Evolutionary conservation across 352 stramenopile species (phyloP).

Genomic region (Peronospora destructor): DNA sequence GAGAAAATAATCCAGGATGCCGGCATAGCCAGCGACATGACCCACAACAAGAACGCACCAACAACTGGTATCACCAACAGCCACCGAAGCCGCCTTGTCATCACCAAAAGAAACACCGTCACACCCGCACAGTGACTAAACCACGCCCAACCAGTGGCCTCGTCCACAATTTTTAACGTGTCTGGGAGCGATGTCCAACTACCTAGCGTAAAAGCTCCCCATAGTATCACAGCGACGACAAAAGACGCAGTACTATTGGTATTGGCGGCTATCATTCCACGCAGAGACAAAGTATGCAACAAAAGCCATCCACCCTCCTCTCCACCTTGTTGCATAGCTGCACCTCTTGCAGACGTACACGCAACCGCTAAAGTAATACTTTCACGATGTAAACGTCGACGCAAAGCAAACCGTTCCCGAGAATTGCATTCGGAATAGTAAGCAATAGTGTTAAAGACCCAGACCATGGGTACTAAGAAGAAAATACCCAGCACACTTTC

Average conservation of each 20-base stretch:
- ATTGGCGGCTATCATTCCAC: slow-evolving; percentile 25
- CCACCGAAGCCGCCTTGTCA: slow-evolving; percentile 63
- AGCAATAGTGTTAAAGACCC: slow-evolving; percentile 80
- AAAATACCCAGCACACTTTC: slow-evolving; percentile 59
- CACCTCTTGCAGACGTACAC: slow-evolving; percentile 36
- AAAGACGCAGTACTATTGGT: slow-evolving; percentile 55
- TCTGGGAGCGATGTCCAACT: slow-evolving; percentile 75
- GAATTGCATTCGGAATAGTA: slow-evolving; percentile 85
- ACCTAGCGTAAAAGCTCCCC: slow-evolving; percentile 65
- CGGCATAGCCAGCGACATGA: slow-evolving; percentile 71
- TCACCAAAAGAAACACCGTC: slow-evolving; percentile 70
- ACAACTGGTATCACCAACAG: slow-evolving; percentile 65
- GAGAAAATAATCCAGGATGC: slow-evolving; percentile 81
- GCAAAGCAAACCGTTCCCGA: slow-evolving; percentile 67
- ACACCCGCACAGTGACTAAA: slow-evolving; percentile 79
- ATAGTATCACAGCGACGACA: slow-evolving; percentile 55
- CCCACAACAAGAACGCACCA: slow-evolving; percentile 62
- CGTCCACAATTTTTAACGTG: slow-evolving; percentile 75
- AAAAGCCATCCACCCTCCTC: slow-evolving; percentile 29
- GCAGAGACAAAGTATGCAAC: slow-evolving; percentile 26
- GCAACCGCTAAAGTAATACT: slow-evolving; percentile 73
- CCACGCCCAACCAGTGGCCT: slow-evolving; percentile 80
- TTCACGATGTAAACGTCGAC: slow-evolving; percentile 56
- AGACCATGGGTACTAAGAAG: slow-evolving; percentile 66
- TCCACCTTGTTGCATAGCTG: slow-evolving; percentile 20